Conservation (phyloP, 2,329 filamentous ascomycete genomes). For the Chaetomium olivaceum region DNA sequence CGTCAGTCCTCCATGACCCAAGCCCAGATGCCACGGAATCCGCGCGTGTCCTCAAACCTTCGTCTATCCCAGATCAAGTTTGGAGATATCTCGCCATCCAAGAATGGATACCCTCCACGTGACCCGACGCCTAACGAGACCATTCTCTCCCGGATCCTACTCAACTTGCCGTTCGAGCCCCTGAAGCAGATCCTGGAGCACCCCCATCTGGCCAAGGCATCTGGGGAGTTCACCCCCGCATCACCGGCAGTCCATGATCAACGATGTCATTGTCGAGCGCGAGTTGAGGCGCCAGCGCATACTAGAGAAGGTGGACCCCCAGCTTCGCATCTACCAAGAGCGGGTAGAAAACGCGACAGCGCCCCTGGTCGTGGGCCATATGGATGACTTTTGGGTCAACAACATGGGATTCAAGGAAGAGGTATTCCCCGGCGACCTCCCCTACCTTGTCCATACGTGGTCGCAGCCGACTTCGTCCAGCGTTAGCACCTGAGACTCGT, state of each 20-base stretch:
- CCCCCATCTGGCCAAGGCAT: constrained; percentile 52
- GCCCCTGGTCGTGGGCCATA: constrained; percentile 26
- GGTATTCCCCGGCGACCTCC: constrained; percentile 32
- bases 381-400: constrained; percentile 32
- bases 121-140: constrained; percentile 42
- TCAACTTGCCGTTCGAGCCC: constrained; percentile 68
- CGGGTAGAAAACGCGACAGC: constrained; percentile 25
- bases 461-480: constrained; percentile 20
- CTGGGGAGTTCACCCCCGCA: constrained; percentile 52
- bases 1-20: constrained; percentile 26
- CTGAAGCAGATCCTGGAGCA: constrained; percentile 68
- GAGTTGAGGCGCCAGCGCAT: constrained; percentile 55
- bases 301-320: constrained; percentile 43
- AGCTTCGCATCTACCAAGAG: constrained; percentile 26
- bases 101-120: constrained; percentile 36
- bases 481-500: constrained; percentile 13
- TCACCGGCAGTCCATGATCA: constrained; percentile 51
- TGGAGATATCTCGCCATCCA: constrained; percentile 34
- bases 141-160: constrained; percentile 64
- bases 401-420: constrained; percentile 37
- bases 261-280: constrained; percentile 55
- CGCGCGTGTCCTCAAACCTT: constrained; percentile 31
- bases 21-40: constrained; percentile 22
- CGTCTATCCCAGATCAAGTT: constrained; percentile 36
- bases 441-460: constrained; percentile 35